These are phyloP conservation scores for Saturnispora gosingensis DNA, from an alignment of 805 yeast genomes.

Conservation along the genomic window DNA sequence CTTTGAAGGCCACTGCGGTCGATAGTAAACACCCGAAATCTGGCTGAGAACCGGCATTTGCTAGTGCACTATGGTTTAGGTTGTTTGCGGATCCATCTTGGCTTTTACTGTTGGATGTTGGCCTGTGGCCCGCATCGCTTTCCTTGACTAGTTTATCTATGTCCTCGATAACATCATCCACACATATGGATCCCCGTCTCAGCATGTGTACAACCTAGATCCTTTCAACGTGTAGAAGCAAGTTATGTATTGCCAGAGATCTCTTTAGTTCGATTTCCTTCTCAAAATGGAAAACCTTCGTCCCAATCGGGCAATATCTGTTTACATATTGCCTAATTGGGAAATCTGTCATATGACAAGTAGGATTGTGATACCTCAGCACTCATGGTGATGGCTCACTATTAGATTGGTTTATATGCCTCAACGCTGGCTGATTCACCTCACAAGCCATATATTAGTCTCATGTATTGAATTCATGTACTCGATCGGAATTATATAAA, in stretches of 20 bases:
- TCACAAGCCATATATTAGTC: background rate
- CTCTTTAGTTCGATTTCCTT: background rate
- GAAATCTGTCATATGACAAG: background rate
- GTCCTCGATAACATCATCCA: background rate
- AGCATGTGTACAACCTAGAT: background rate
- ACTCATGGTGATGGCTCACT: background rate
- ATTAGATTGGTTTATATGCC: background rate
- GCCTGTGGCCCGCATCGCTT: background rate
- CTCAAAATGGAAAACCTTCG: background rate
- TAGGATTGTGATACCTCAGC: background rate
- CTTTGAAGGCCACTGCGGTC: slow-evolving; percentile 18
- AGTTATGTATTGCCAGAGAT: background rate
- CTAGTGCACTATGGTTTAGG: background rate
- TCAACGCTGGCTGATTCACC: background rate
- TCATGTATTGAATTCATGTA: background rate
- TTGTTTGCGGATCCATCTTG: background rate
- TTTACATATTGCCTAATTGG: slow-evolving; percentile 3
- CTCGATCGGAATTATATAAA: background rate
- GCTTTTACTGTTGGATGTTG: background rate
- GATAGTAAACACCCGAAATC: background rate
- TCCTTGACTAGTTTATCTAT: background rate
- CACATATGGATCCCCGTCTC: background rate
- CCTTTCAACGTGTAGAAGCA: background rate
- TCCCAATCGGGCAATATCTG: background rate
- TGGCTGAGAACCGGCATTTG: background rate